phyloP scores from a whole-genome alignment of 2,329 filamentous ascomycete genomes.

The Trichophyton verrucosum region DNA sequence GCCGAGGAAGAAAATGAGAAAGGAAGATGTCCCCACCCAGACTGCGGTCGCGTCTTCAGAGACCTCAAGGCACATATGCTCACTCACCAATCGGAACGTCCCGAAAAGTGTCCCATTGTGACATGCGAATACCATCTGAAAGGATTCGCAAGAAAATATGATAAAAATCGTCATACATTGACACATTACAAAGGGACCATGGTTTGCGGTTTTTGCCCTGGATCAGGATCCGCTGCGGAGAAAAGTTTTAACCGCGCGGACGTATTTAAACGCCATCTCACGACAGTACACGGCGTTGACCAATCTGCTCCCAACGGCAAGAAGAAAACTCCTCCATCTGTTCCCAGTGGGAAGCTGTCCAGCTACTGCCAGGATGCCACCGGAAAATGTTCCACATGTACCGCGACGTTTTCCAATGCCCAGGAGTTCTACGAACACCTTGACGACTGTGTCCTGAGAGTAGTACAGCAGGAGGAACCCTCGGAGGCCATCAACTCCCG shows the following conservation, averaged over 20 bases:
- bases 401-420: constrained; percentile 66
- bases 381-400: constrained; percentile 86
- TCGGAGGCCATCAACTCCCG: constrained; percentile 47
- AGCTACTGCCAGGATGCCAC: constrained; percentile 64
- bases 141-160: constrained; percentile 88
- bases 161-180: constrained; percentile 87
- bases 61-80: constrained; percentile 90
- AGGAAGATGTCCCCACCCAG: constrained; percentile 64
- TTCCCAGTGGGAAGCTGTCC: constrained; percentile 51
- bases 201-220: constrained; percentile 90
- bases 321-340: constrained; percentile 48
- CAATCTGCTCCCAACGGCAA: constrained; percentile 86
- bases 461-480: constrained; percentile 48
- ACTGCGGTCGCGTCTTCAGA: constrained; percentile 78
- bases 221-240: constrained; percentile 74
- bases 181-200: constrained; percentile 97
- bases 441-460: constrained; percentile 55
- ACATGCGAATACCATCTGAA: constrained; percentile 88
- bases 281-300: constrained; percentile 81
- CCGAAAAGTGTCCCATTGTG: constrained; percentile 86
- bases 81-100: constrained; percentile 79
- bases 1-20: constrained; percentile 48
- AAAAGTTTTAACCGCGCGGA: constrained; percentile 95
- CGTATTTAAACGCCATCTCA: constrained; percentile 89
- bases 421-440: constrained; percentile 98